Conservation (phyloP, 805 yeast species). For the Scheffersomyces spartinae region DNA sequence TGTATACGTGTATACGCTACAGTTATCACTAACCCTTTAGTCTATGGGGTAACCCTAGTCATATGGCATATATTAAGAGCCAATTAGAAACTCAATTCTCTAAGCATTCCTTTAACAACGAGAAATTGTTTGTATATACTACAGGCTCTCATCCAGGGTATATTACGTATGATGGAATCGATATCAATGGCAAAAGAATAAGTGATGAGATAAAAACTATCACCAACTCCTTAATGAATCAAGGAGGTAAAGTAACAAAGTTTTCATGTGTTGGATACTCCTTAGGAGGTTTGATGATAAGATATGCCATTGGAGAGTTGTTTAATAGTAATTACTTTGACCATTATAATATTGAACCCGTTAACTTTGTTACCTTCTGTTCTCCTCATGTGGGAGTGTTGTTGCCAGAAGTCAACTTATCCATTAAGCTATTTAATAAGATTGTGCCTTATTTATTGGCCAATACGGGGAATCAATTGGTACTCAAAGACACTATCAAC, state of each 20-base stretch:
- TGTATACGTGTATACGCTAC: constrained; percentile 47
- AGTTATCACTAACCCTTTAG: constrained; percentile 11
- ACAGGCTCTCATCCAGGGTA: constrained; percentile 59
- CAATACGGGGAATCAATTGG: constrained; percentile 64
- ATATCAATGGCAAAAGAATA: constrained; percentile 69
- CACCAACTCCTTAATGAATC: constrained; percentile 16
- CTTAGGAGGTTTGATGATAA: constrained; percentile 73
- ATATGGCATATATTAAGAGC: constrained; percentile 48
- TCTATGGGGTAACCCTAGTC: constrained; percentile 69
- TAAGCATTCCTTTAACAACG: too few relatives aligned
- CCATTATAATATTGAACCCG: constrained; percentile 41
- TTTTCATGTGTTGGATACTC: constrained; percentile 82
- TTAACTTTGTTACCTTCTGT: constrained; percentile 40
- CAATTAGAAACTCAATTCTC: constrained; percentile 25
- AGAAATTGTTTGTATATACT: constrained; percentile 31
- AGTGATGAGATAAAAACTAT: constrained; percentile 49
- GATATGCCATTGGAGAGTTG: constrained; percentile 71
- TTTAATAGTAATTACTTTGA: constrained; percentile 42
- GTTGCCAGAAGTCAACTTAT: constrained; percentile 33
- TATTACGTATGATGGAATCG: constrained; percentile 79
- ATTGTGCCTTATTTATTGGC: constrained; percentile 59
- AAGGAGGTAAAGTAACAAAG: constrained; percentile 37
- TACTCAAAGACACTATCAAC: constrained; percentile 33
- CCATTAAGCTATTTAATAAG: constrained; percentile 46
- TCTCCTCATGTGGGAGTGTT: constrained; percentile 60